A percentile compares a stretch with the other conserved stretches of the same genome.
phyloP scores from a whole-genome alignment of 1,139 yeast genomes.

The Zygoascus meyerae region DNA sequence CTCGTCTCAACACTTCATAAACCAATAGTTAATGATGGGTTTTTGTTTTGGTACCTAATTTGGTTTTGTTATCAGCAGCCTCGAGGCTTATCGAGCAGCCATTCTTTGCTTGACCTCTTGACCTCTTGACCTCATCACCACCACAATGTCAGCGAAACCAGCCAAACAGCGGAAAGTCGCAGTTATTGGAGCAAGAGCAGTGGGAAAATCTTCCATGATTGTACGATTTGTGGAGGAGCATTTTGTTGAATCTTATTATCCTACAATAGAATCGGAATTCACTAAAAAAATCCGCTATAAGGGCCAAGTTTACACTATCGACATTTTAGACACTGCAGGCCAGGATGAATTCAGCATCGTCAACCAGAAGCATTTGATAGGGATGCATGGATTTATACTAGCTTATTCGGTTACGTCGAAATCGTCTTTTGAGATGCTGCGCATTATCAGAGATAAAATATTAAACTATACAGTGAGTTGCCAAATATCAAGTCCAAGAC shows the following conservation, averaged over 20 bases:
- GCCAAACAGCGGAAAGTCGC: slow-evolving; percentile 56
- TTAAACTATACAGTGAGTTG: slow-evolving; percentile 47
- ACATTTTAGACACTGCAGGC: slow-evolving; percentile 88
- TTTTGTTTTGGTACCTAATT: no score
- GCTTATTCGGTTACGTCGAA: slow-evolving; percentile 79
- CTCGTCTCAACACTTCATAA: no score
- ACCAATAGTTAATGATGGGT: no score
- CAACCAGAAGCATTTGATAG: slow-evolving; percentile 73
- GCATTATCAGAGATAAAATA: slow-evolving; percentile 75
- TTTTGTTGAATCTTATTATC: slow-evolving; percentile 83
- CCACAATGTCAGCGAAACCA: slow-evolving; percentile 6
- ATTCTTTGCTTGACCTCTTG: no score
- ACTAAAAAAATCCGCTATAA: slow-evolving; percentile 62
- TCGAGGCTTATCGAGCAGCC: no score
- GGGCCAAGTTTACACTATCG: slow-evolving; percentile 61
- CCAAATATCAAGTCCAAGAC: no score
- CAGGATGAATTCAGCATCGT: slow-evolving; percentile 76
- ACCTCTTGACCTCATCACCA: neutral
- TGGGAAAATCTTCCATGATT: slow-evolving; percentile 72
- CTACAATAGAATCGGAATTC: slow-evolving; percentile 86
- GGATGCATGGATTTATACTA: slow-evolving; percentile 76
- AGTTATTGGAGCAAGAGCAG: slow-evolving; percentile 83
- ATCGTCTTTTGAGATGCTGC: slow-evolving; percentile 71
- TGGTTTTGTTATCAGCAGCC: no score
- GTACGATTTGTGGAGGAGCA: slow-evolving; percentile 87